Percentiles rank a stretch among this genome's conserved stretches.
phyloP scores from a whole-genome alignment of 768 basidiomycete species.

The Erythrobasidium yunnanense region DNA sequence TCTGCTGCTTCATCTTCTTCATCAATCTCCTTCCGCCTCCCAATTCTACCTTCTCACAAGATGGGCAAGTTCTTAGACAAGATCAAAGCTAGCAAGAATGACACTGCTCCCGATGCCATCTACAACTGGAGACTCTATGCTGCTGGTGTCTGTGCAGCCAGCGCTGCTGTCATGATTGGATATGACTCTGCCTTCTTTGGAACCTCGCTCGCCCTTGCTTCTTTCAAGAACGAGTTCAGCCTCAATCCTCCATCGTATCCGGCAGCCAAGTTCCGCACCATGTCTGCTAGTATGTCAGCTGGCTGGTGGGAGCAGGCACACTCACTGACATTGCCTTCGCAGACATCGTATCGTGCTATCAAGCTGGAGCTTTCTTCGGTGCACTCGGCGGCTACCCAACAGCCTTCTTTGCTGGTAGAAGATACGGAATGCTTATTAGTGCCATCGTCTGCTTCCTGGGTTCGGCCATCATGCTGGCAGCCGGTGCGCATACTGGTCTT shows the following conservation, averaged over 20 bases:
- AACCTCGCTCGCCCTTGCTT: conserved; percentile 44
- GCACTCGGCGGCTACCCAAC: conserved; percentile 49
- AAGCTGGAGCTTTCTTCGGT: conserved; percentile 67
- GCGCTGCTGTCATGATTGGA: conserved; percentile 33
- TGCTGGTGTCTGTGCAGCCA: conserved; percentile 28
- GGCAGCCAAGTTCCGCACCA: conserved; percentile 38
- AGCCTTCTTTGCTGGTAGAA: conserved; percentile 52
- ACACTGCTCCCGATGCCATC: background rate
- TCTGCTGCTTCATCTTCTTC: too few relatives aligned
- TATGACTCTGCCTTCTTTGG: conserved; percentile 45
- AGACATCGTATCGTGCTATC: conserved; percentile 42
- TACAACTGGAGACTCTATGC: background rate
- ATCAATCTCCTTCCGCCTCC: too few relatives aligned
- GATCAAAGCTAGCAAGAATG: background rate
- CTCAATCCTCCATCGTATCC: background rate
- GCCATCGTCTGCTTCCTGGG: conserved; percentile 54
- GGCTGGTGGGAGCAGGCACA: too few relatives aligned
- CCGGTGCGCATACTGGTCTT: conserved; percentile 28
- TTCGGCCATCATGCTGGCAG: conserved; percentile 48
- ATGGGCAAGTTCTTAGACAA: background rate
- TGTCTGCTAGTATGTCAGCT: conserved; percentile 42
- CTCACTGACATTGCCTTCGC: too few relatives aligned
- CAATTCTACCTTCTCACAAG: too few relatives aligned
- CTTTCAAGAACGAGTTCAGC: conserved; percentile 48
- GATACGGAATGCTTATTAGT: conserved; percentile 46